Evolutionary conservation across 2,329 filamentous ascomycete genomes (phyloP), one percentile per base, ranked within the genome.

Genomic region (Pezicula neosporulosa): DNA sequence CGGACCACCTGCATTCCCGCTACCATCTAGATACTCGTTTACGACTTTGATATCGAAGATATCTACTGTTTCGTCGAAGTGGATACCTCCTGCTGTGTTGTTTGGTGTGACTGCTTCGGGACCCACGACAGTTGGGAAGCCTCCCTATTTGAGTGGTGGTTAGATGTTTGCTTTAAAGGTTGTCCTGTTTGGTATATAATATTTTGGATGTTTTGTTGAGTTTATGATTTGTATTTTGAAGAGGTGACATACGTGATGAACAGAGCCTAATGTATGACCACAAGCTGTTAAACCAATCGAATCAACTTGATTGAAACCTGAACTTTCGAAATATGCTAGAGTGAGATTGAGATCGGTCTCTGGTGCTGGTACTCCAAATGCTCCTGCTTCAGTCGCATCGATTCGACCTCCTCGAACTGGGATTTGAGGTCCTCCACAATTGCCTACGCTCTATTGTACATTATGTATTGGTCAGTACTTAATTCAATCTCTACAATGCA

Each of bases 211-310:
- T 1, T 24, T 24, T 4, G 24, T 24, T 24, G 24, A 6, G 24
- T 24, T 15, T 8, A 27, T 15, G 12, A 44, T 21, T 10, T 9
- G 2, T 15, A 4, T 16, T 15, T 21, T 9, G 15, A 12, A 42
- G 12, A n/a, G 18, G 18, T 19, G 18, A 19, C 41, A 21, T 44
- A 44, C 58, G 24, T 69, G 66, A 63, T 85, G 81, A 10, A 83
- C 81, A 13, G 78, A 76, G 10, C 82, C 82, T 21, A 85, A 63
- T 0, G 78, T 79, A 60, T 85, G 82, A 2, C 82, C 82, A 58
- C 82, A 85, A 9, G 80, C 81, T 3, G 75, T 76, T 6, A 81
- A 67, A 57, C 78, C 74, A 44, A 85, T 82, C 75, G 83, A 83
- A 59, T 83, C 78, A 18, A 70, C 63, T 33, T 66, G 63, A 44